A percentile compares a stretch with the other conserved stretches of the same genome.
Conservation (phyloP, 139 green algal species). For the Coccomyxa sp. region DNA sequence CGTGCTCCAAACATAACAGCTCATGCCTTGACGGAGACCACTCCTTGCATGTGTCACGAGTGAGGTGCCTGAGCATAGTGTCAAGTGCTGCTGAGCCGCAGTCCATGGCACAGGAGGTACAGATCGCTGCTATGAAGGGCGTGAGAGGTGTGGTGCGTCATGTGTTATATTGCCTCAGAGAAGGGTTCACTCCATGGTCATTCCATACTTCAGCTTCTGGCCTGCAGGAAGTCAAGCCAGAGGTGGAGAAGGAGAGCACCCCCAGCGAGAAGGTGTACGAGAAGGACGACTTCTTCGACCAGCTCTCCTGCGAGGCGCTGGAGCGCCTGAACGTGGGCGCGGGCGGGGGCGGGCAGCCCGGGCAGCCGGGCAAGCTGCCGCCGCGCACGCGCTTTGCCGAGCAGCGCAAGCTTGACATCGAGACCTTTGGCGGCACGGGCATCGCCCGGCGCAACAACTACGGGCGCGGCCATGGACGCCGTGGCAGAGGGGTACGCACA, state of each 20-base stretch:
- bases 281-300: slow-evolving; percentile 89
- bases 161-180: neutral
- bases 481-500: too few species aligned
- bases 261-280: slow-evolving; percentile 23
- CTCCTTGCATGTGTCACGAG: neutral
- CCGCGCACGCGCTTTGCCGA: slow-evolving; percentile 45
- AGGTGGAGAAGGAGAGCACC: slow-evolving; percentile 8
- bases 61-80: neutral
- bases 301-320: slow-evolving; percentile 76
- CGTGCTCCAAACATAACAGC: neutral
- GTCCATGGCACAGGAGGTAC: neutral
- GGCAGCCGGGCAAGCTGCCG: too few species aligned
- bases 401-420: slow-evolving; percentile 73
- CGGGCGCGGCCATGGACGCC: slow-evolving; percentile 19
- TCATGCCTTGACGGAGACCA: neutral
- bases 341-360: neutral
- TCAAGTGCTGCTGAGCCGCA: neutral
- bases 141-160: neutral
- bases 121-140: neutral
- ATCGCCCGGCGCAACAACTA: slow-evolving; percentile 31
- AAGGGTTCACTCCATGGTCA: too few species aligned
- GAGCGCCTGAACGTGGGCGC: slow-evolving; percentile 35
- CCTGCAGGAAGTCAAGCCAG: slow-evolving; percentile 16
- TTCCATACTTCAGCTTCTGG: neutral
- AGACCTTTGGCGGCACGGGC: slow-evolving; percentile 79